phyloP scores from a whole-genome alignment of 345 rosid genomes.

The Gossypium thurberi region DNA sequence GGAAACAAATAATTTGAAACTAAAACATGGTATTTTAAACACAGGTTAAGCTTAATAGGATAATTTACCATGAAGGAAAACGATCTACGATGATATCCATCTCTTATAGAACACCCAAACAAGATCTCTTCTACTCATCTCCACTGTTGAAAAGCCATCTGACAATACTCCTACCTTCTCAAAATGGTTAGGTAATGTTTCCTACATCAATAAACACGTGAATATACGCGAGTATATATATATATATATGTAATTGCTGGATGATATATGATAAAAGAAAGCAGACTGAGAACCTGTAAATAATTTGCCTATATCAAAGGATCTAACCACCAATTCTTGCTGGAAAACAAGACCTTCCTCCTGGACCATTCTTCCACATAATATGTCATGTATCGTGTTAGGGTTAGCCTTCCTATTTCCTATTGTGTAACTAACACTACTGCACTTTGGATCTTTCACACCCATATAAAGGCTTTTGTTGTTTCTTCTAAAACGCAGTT shows the following conservation, averaged over 20 bases:
- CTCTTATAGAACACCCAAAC: constrained; percentile 18
- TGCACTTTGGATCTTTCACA: not conserved
- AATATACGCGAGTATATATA: no score
- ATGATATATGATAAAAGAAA: not conserved
- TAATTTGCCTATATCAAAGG: constrained; percentile 24
- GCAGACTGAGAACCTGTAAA: constrained; percentile 15
- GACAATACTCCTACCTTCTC: constrained; percentile 6
- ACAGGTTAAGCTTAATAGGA: not conserved
- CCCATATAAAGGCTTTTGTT: not conserved
- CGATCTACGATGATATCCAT: constrained; percentile 9
- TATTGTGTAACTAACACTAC: no score
- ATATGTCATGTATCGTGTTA: not conserved
- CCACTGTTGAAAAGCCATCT: constrained; percentile 22
- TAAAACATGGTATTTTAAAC: no score
- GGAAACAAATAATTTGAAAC: no score
- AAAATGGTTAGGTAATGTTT: constrained; percentile 20
- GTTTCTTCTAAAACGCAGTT: not conserved
- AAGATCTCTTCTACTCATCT: constrained; percentile 20
- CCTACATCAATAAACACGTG: constrained; percentile 14
- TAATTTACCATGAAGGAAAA: constrained; percentile 27
- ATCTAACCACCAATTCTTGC: constrained; percentile 21
- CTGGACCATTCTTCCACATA: constrained; percentile 18
- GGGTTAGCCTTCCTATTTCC: no score
- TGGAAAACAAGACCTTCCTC: constrained; percentile 6
- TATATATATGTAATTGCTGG: no score